A percentile compares a stretch with the other conserved stretches of the same genome.
Conservation (phyloP, 2,329 filamentous ascomycete genomes). For the Beauveria asiatica region DNA sequence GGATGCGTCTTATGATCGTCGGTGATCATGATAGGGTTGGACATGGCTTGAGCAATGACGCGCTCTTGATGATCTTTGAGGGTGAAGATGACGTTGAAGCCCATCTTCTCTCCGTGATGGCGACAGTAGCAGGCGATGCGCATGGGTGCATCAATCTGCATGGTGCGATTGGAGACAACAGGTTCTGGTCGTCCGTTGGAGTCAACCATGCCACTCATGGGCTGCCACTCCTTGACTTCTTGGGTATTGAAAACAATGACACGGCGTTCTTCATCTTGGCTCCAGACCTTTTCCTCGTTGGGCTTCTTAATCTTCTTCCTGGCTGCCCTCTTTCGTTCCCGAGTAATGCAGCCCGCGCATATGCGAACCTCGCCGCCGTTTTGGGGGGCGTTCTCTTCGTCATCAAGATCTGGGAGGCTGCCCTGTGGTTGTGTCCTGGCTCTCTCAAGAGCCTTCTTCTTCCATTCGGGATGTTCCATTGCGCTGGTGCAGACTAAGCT, state of each 20-base stretch:
- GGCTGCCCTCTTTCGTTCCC: conserved; percentile 83
- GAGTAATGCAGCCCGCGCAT: conserved; percentile 80
- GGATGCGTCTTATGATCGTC: conserved; percentile 90
- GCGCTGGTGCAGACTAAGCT: conserved; percentile 88
- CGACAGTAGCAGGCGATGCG: conserved; percentile 95
- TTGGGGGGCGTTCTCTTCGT: conserved; percentile 63
- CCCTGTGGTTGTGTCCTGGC: conserved; percentile 34
- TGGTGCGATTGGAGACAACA: conserved; percentile 47
- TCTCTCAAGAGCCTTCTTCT: conserved; percentile 57
- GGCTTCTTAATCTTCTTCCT: conserved; percentile 90
- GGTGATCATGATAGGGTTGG: conserved; percentile 88
- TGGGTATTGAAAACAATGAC: conserved; percentile 89
- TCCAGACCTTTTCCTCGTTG: conserved; percentile 85
- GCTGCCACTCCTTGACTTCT: conserved; percentile 77
- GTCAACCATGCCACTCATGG: conserved; percentile 43
- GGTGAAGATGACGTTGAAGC: conserved; percentile 90
- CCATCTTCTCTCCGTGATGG: conserved; percentile 87
- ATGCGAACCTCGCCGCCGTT: conserved; percentile 94
- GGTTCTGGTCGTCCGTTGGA: conserved; percentile 35
- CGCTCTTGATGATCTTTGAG: conserved; percentile 73
- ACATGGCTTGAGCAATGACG: conserved; percentile 75
- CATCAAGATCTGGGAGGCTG: conserved; percentile 32
- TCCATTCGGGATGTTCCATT: conserved; percentile 64
- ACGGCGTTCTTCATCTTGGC: conserved; percentile 67
- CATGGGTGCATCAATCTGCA: conserved; percentile 83